phyloP scores from a whole-genome alignment of 148 eudicot species.

The Vaccinium myrtillus region DNA sequence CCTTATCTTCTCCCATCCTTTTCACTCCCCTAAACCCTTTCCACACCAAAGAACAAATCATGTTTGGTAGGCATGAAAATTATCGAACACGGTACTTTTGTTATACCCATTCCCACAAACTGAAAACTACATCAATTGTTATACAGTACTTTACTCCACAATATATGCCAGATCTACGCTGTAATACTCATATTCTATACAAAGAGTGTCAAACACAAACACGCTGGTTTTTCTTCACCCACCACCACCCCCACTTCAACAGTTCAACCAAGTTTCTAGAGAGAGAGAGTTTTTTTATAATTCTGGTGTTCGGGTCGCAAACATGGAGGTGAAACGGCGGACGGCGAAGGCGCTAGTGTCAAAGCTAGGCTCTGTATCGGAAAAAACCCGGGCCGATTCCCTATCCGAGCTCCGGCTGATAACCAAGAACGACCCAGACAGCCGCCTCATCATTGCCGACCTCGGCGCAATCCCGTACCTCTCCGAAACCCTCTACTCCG shows the following conservation, averaged over 20 bases:
- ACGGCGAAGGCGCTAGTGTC: constrained; percentile 45
- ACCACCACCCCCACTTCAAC: not conserved
- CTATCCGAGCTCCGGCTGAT: constrained; percentile 75
- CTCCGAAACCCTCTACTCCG: constrained; percentile 67
- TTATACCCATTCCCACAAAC: not conserved
- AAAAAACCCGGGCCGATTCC: constrained; percentile 66
- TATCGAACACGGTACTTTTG: not conserved
- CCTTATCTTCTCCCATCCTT: not conserved
- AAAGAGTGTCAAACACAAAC: not conserved
- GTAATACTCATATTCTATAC: too few species aligned
- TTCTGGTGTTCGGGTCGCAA: too few species aligned
- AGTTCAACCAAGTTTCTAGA: too few species aligned
- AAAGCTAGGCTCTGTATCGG: constrained; percentile 72
- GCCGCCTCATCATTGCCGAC: constrained; percentile 61
- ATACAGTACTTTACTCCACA: too few species aligned
- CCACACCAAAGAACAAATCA: not conserved
- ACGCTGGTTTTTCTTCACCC: not conserved
- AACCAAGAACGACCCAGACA: constrained; percentile 63
- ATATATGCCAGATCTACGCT: not conserved
- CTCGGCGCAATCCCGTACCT: constrained; percentile 63
- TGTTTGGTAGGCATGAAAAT: not conserved
- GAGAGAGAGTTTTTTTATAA: too few species aligned
- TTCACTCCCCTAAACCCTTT: not conserved
- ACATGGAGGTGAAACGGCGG: constrained; percentile 46
- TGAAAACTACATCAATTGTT: not conserved